These are phyloP conservation scores for Tetrahymena thermophila DNA, from an alignment of 73 alveolate genomes.

Conservation along the genomic window DNA sequence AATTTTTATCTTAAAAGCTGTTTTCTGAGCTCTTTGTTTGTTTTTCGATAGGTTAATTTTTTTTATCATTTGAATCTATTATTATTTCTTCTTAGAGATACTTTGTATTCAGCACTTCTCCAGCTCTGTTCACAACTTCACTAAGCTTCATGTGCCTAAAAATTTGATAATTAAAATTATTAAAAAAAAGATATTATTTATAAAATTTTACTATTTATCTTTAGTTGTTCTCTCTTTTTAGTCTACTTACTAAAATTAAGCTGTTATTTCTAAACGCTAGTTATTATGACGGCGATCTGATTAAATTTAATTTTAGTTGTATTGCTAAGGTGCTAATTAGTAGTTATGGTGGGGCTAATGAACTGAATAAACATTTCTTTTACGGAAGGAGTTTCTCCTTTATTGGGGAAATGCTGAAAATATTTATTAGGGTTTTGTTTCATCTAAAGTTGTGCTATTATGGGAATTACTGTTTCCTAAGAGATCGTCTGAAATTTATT, in stretches of 20 bases:
- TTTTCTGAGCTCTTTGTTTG: not conserved
- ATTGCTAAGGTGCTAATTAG: not conserved
- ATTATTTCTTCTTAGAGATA: not conserved
- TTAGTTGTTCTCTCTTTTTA: not conserved
- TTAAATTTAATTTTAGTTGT: not conserved
- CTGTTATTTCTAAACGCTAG: not conserved
- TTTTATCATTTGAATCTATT: not conserved
- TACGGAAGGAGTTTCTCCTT: not conserved
- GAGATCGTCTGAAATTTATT: not conserved
- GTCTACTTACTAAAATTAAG: not conserved
- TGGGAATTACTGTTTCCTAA: not conserved
- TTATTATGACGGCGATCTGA: not conserved
- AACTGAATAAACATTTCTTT: not conserved
- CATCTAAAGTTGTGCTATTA: not conserved
- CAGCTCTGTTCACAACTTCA: not conserved
- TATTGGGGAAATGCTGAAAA: not conserved
- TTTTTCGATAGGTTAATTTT: not conserved
- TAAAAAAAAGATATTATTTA: not conserved
- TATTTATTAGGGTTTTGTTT: not conserved
- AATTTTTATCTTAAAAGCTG: not conserved
- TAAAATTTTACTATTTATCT: not conserved
- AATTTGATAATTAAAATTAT: not conserved
- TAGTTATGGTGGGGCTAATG: not conserved
- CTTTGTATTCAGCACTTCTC: not conserved
- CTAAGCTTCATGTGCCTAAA: not conserved